Evolutionary conservation across 441 rosid species (phyloP).

Genomic region (Corymbia calophylla): DNA sequence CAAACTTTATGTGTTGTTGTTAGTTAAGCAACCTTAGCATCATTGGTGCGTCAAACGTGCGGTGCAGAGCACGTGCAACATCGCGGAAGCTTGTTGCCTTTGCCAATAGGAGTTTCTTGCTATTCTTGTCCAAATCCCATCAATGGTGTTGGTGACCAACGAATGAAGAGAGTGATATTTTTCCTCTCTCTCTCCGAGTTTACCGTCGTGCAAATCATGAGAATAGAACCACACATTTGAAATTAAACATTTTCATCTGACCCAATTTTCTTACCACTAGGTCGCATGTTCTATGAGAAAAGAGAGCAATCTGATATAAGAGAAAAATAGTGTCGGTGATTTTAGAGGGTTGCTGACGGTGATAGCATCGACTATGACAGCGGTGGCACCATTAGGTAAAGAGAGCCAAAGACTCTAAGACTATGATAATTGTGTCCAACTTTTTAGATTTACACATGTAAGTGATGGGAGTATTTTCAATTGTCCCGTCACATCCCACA

Average conservation of each 20-base stretch:
- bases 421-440: not conserved
- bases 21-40: not conserved
- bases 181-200: rapidly evolving
- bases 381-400: not conserved
- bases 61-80: not conserved
- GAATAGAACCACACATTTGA: not conserved
- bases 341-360: not conserved
- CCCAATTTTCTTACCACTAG: not conserved
- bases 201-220: rapidly evolving
- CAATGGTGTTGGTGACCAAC: not conserved
- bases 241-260: rapidly evolving
- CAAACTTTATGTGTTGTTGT: not conserved
- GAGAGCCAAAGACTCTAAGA: not conserved
- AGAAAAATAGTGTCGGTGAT: not conserved
- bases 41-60: not conserved
- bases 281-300: not conserved
- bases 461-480: not conserved
- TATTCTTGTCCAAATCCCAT: not conserved
- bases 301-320: not conserved
- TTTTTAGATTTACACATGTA: not conserved
- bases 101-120: not conserved
- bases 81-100: not conserved
- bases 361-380: not conserved
- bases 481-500: not conserved
- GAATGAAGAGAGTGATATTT: not conserved